A percentile compares a stretch with the other conserved stretches of the same genome.
phyloP scores from a whole-genome alignment of 1,284 basidiomycete genomes.

The Sanguinoderma infundibulare region DNA sequence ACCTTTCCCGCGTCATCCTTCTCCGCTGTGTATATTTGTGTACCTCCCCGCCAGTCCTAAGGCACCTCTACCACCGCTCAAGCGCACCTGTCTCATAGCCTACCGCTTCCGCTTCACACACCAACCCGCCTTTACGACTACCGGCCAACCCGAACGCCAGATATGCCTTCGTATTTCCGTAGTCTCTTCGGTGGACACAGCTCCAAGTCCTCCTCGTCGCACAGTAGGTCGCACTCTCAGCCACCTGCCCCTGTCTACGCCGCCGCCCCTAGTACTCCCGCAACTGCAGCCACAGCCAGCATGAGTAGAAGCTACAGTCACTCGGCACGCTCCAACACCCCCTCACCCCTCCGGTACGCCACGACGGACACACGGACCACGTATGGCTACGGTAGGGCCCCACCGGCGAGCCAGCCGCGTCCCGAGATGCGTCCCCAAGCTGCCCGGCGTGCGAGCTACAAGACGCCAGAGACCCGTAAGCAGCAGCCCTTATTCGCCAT shows the following conservation, averaged over 20 bases:
- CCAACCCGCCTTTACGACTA: constrained; percentile 1
- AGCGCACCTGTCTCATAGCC: background rate
- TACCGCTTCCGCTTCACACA: background rate
- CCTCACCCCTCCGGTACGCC: constrained; percentile 42
- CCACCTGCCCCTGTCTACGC: constrained; percentile 29
- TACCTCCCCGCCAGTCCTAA: constrained; percentile 1
- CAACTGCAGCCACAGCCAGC: constrained; percentile 19
- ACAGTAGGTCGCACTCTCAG: constrained; percentile 36
- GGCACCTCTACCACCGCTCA: background rate
- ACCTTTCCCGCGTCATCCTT: constrained; percentile 7
- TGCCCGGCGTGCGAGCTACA: constrained; percentile 33
- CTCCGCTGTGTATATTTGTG: constrained; percentile 21
- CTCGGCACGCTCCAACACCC: constrained; percentile 34
- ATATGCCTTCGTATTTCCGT: constrained; percentile 44
- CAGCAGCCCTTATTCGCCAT: constrained; percentile 8
- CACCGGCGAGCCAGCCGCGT: constrained; percentile 22
- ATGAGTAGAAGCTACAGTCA: constrained; percentile 38
- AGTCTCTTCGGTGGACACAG: constrained; percentile 39
- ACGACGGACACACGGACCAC: constrained; percentile 36
- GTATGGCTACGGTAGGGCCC: constrained; percentile 34
- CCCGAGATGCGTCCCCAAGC: constrained; percentile 32
- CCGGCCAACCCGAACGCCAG: constrained; percentile 12
- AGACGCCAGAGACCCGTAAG: constrained; percentile 33
- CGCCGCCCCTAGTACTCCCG: constrained; percentile 22
- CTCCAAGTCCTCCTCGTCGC: constrained; percentile 27